Percentiles rank a stretch among this genome's conserved stretches.
phyloP scores from a whole-genome alignment of 495 filamentous ascomycete genomes.

The Penicillium psychrofluorescens region DNA sequence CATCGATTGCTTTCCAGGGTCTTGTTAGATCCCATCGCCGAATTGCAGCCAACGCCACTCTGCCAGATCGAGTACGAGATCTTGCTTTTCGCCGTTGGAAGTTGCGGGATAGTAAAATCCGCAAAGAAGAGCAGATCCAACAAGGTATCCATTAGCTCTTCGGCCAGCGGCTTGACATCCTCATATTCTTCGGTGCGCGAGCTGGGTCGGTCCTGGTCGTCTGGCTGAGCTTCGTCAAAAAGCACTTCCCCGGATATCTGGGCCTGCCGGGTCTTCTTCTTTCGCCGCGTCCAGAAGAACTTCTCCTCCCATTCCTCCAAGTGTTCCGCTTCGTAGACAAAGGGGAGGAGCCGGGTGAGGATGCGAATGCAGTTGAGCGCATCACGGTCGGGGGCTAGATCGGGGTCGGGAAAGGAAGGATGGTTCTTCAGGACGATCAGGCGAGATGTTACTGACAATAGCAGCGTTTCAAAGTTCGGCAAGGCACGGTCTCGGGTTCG shows the following conservation, averaged over 20 bases:
- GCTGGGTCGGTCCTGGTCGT: conserved; percentile 38
- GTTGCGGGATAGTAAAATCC: conserved; percentile 72
- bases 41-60: conserved; percentile 93
- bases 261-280: conserved; percentile 48
- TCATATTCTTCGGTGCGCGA: conserved; percentile 58
- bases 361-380: conserved; percentile 91
- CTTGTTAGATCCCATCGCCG: conserved; percentile 76
- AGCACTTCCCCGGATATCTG: conserved; percentile 64
- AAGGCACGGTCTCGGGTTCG: conserved; percentile 80
- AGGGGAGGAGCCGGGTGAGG: conserved; percentile 85
- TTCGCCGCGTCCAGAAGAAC: conserved; percentile 83
- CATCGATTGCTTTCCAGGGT: conserved; percentile 87
- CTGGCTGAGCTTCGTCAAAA: conserved; percentile 66
- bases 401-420: conserved; percentile 81
- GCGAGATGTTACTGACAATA: conserved; percentile 73
- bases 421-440: conserved; percentile 78
- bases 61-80: conserved; percentile 96
- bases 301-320: conserved; percentile 82
- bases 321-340: conserved; percentile 84
- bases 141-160: conserved; percentile 88
- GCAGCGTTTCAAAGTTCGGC: conserved; percentile 85
- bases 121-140: conserved; percentile 88
- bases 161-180: conserved; percentile 79
- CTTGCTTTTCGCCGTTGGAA: conserved; percentile 63
- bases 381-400: conserved; percentile 82